Evolutionary conservation across 441 rosid genomes (phyloP).

Genomic region (Gossypium davidsonii): DNA sequence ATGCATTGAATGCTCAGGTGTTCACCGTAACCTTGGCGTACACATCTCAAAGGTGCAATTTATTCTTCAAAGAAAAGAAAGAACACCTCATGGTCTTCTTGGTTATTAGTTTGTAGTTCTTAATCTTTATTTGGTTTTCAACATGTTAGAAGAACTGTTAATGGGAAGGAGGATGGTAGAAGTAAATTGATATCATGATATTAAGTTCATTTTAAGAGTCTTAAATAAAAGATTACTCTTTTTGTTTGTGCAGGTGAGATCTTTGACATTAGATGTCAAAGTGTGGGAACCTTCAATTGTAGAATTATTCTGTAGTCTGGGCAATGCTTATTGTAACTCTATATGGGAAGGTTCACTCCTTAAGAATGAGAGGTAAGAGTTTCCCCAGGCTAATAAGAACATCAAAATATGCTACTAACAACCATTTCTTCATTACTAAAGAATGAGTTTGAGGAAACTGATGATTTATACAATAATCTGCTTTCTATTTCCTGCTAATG

Average conservation of each 20-base stretch:
- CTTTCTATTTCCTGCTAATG: slow-evolving; percentile 10
- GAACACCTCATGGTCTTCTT: background rate
- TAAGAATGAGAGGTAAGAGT: slow-evolving; percentile 39
- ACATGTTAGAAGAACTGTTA: background rate
- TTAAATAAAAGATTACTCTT: background rate
- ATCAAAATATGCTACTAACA: background rate
- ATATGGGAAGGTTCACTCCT: slow-evolving; percentile 72
- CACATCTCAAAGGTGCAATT: slow-evolving; percentile 79
- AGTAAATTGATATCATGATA: background rate
- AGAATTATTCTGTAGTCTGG: slow-evolving; percentile 65
- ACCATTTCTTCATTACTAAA: background rate
- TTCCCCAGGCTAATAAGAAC: background rate
- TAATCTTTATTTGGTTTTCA: background rate
- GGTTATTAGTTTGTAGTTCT: background rate
- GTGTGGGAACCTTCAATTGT: slow-evolving; percentile 89
- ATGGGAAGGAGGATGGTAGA: background rate
- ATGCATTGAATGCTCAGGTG: slow-evolving; percentile 94
- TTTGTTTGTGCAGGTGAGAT: slow-evolving; percentile 66
- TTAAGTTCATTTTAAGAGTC: slow-evolving; percentile 3
- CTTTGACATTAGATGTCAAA: slow-evolving; percentile 81
- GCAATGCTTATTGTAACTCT: slow-evolving; percentile 77
- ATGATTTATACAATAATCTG: background rate
- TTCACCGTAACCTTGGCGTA: slow-evolving; percentile 91
- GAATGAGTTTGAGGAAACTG: background rate
- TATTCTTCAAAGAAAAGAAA: slow-evolving; percentile 11